These are phyloP conservation scores for Alopecurus myosuroides DNA, from an alignment of 176 grass and related monocot species.

Conservation along the genomic window DNA sequence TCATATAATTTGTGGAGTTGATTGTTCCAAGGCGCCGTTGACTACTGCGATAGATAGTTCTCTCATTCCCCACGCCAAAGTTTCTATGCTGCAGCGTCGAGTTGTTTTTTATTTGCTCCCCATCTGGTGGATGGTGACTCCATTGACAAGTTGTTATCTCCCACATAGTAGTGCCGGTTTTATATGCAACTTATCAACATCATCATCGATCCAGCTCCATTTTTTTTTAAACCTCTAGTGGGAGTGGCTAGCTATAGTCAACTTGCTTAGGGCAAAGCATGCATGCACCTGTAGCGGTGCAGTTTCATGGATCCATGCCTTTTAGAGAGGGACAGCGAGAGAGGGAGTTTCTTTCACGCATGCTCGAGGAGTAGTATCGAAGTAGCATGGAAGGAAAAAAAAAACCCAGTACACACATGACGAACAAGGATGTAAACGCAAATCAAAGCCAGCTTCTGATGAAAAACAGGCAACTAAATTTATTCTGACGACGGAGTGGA, in stretches of 20 bases:
- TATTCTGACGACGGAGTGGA: neutral
- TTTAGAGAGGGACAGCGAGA: neutral
- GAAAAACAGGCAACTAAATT: neutral
- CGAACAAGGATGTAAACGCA: too few relatives aligned
- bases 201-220: neutral
- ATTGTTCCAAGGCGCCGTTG: neutral
- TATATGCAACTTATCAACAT: neutral
- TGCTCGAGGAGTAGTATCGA: neutral
- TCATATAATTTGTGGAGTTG: neutral
- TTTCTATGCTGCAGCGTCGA: neutral
- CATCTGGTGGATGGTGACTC: slow-evolving; percentile 35
- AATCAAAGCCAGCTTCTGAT: neutral
- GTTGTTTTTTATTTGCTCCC: neutral
- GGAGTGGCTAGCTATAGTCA: neutral
- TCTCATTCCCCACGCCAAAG: neutral
- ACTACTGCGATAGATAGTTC: slow-evolving; percentile 32
- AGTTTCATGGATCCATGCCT: neutral
- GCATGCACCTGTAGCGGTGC: slow-evolving; percentile 4
- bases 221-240: neutral
- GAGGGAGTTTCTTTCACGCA: neutral
- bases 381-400: too few relatives aligned
- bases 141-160: slow-evolving; percentile 2
- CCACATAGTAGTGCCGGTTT: neutral
- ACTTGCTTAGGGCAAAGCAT: neutral
- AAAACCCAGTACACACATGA: too few relatives aligned